A percentile compares a stretch with the other conserved stretches of the same genome.
These are phyloP conservation scores for Aspergillus floridensis DNA, from an alignment of 2,329 filamentous ascomycete genomes.

Conservation along the genomic window DNA sequence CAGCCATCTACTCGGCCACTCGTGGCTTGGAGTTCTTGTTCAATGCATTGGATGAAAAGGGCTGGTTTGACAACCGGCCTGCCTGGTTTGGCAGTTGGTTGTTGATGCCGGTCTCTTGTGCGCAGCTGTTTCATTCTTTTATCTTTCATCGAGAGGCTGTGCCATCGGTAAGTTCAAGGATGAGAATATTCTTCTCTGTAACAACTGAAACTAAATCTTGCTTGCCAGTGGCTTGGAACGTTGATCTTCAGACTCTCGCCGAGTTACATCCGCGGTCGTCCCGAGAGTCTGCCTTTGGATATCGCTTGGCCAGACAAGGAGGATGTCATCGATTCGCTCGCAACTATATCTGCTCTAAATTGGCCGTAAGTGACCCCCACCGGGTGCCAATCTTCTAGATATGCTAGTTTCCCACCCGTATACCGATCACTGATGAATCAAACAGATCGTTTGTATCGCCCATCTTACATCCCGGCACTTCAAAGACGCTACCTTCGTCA, in stretches of 20 bases:
- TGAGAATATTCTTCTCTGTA: conserved; percentile 19
- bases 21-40: conserved; percentile 82
- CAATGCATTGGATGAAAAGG: conserved; percentile 75
- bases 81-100: conserved; percentile 86
- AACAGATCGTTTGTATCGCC: conserved; percentile 75
- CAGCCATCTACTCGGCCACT: conserved; percentile 78
- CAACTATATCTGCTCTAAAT: conserved; percentile 72
- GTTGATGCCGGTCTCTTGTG: conserved; percentile 71
- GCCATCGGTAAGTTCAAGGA: conserved; percentile 51
- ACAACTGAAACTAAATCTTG: conserved; percentile 3
- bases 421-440: neutral
- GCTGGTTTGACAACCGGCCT: conserved; percentile 65
- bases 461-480: conserved; percentile 74
- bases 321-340: conserved; percentile 77
- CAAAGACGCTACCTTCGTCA: conserved; percentile 56
- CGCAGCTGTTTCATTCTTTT: conserved; percentile 72
- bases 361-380: conserved; percentile 69
- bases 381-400: too few relatives aligned
- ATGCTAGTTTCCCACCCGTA: neutral
- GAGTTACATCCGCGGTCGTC: conserved; percentile 73
- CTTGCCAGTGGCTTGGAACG: conserved; percentile 52
- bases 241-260: conserved; percentile 70
- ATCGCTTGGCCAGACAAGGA: conserved; percentile 72
- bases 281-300: conserved; percentile 63
- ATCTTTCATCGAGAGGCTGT: conserved; percentile 75